phyloP scores from a whole-genome alignment of 768 basidiomycete genomes.

The Suillus americanus region DNA sequence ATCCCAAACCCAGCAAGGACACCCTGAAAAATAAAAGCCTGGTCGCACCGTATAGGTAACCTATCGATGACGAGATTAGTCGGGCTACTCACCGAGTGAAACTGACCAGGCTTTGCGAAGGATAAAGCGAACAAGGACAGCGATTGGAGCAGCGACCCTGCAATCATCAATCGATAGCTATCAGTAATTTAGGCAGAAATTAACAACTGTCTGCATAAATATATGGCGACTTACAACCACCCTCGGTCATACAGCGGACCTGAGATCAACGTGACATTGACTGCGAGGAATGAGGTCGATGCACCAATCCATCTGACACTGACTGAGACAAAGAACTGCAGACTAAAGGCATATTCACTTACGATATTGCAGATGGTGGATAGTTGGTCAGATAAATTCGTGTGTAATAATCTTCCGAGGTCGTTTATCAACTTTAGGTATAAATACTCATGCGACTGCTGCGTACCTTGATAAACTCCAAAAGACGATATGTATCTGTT shows the following conservation, averaged over 20 bases:
- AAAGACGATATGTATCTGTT: slow-evolving; percentile 26
- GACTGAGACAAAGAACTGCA: slow-evolving; percentile 32
- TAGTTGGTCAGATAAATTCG: slow-evolving; percentile 27
- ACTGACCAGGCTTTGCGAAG: slow-evolving; percentile 32
- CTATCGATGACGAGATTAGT: not conserved
- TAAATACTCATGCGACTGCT: not conserved
- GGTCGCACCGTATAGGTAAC: slow-evolving; percentile 10
- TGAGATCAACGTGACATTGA: slow-evolving; percentile 37
- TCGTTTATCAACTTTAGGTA: slow-evolving; percentile 6
- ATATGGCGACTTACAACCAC: slow-evolving; percentile 34
- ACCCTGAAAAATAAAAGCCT: slow-evolving; percentile 47
- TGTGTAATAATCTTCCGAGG: slow-evolving; percentile 34
- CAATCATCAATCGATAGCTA: slow-evolving; percentile 16
- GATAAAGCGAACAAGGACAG: slow-evolving; percentile 39
- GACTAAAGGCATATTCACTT: slow-evolving; percentile 7
- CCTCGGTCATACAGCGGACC: slow-evolving; percentile 46
- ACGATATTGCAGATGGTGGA: slow-evolving; percentile 30
- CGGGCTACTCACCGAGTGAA: slow-evolving; percentile 30
- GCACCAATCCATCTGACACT: slow-evolving; percentile 39
- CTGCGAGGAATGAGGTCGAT: slow-evolving; percentile 38
- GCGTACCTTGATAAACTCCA: slow-evolving; percentile 34
- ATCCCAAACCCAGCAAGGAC: slow-evolving; percentile 39
- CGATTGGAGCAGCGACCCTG: slow-evolving; percentile 26
- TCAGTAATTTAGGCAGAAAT: not conserved
- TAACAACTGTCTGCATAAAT: not conserved